Conservation (phyloP, 2,329 filamentous ascomycete species). For the Macrophomina phaseolina region DNA sequence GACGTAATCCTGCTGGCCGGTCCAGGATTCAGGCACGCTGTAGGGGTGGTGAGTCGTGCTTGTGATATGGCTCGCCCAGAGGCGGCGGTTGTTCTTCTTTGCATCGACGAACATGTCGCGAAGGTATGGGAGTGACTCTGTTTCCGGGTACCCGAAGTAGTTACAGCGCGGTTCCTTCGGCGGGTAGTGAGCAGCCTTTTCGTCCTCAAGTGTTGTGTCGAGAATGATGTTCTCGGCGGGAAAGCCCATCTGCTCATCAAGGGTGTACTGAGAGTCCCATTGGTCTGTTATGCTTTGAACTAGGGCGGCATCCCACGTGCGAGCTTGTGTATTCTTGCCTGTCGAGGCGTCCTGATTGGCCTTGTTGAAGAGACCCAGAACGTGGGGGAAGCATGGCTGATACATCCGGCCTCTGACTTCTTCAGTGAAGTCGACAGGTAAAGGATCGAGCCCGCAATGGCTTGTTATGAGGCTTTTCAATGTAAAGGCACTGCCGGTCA, state of each 20-base stretch:
- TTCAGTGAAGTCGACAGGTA: slow-evolving; percentile 49
- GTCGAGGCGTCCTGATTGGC: slow-evolving; percentile 10
- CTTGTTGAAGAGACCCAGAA: slow-evolving; percentile 46
- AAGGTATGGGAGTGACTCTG: slow-evolving; percentile 48
- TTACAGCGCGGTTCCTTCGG: slow-evolving; percentile 41
- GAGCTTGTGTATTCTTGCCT: slow-evolving; percentile 7
- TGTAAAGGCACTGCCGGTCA: slow-evolving; percentile 47
- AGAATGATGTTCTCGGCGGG: background rate
- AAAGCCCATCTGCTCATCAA: slow-evolving; percentile 48
- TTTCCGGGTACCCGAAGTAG: slow-evolving; percentile 53
- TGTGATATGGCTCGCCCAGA: slow-evolving; percentile 47
- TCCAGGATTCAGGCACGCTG: slow-evolving; percentile 39
- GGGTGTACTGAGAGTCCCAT: slow-evolving; percentile 44
- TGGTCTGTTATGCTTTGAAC: slow-evolving; percentile 49
- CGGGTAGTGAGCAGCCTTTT: slow-evolving; percentile 41
- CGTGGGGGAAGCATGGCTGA: slow-evolving; percentile 48
- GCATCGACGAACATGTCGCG: slow-evolving; percentile 42
- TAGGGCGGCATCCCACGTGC: slow-evolving; percentile 29
- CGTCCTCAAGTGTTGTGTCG: slow-evolving; percentile 32
- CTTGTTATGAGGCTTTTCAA: slow-evolving; percentile 49
- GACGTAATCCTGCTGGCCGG: slow-evolving; percentile 25
- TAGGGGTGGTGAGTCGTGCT: slow-evolving; percentile 53
- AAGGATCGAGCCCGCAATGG: slow-evolving; percentile 47
- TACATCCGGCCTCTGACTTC: slow-evolving; percentile 45
- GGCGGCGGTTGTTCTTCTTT: slow-evolving; percentile 39